These are phyloP conservation scores for Eucalyptus pumila DNA, from an alignment of 345 rosid species.

Conservation along the genomic window DNA sequence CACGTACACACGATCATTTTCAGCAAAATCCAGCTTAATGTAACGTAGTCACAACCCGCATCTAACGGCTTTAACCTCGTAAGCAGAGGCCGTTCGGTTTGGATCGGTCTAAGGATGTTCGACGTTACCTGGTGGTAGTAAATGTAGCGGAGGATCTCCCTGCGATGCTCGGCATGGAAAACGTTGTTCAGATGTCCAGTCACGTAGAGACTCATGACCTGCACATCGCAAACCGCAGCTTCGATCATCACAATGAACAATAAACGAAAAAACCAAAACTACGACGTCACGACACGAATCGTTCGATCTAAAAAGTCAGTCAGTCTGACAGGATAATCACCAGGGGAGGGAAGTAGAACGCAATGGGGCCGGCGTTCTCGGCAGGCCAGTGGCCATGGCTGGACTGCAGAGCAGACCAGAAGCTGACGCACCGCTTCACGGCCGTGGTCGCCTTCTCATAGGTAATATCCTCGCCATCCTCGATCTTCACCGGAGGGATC, in stretches of 20 bases:
- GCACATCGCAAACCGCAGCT: neutral
- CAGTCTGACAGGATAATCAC: neutral
- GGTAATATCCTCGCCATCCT: constrained; percentile 24
- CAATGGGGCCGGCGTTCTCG: constrained; percentile 46
- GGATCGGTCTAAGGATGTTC: neutral
- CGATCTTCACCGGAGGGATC: constrained; percentile 29
- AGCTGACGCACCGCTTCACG: constrained; percentile 25
- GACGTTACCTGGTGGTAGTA: constrained; percentile 13
- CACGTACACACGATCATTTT: neutral
- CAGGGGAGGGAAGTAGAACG: constrained; percentile 49
- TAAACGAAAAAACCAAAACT: neutral
- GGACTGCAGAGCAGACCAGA: constrained; percentile 51
- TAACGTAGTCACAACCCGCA: neutral
- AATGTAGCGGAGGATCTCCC: constrained; percentile 16
- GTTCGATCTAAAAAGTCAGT: neutral
- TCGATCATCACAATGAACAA: neutral
- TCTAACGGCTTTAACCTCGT: neutral
- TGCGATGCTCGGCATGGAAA: constrained; percentile 8
- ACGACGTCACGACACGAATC: neutral
- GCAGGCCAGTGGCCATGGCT: constrained; percentile 65
- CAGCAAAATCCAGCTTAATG: neutral
- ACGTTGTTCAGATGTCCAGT: constrained; percentile 4
- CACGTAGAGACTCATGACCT: constrained; percentile 18
- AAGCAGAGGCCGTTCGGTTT: neutral
- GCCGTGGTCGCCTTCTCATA: constrained; percentile 30